These are phyloP conservation scores for Xylariaceae sp. DNA, from an alignment of 2,329 filamentous ascomycete species.

Conservation along the genomic window DNA sequence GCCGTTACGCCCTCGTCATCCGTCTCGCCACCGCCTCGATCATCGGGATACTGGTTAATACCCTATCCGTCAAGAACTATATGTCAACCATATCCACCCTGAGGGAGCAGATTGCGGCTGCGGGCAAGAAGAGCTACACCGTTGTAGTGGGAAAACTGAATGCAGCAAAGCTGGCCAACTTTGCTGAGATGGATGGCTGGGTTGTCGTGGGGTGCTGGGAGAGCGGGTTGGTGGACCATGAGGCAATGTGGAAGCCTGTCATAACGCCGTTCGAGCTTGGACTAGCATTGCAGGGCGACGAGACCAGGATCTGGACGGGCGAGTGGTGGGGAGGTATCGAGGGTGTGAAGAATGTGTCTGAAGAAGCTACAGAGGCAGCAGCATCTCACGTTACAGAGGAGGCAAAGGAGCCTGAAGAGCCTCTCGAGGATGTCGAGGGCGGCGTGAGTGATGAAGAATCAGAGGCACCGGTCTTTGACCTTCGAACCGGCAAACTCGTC, in stretches of 20 bases:
- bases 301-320: constrained; percentile 76
- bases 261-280: constrained; percentile 93
- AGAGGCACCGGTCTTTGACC: constrained; percentile 84
- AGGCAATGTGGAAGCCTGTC: constrained; percentile 82
- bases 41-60: constrained; percentile 94
- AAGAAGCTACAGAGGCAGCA: constrained; percentile 22
- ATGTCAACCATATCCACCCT: constrained; percentile 73
- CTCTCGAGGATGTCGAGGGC: constrained; percentile 30
- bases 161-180: constrained; percentile 92
- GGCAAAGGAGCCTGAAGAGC: constrained; percentile 9
- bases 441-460: constrained; percentile 63
- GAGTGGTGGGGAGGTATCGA: constrained; percentile 89
- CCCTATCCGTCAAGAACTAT: constrained; percentile 87
- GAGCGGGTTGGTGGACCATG: constrained; percentile 84
- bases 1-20: constrained; percentile 84
- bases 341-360: constrained; percentile 48
- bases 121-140: constrained; percentile 92
- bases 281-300: constrained; percentile 70
- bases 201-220: constrained; percentile 98
- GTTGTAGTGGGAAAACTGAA: constrained; percentile 97
- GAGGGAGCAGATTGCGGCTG: constrained; percentile 65
- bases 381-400: constrained; percentile 7
- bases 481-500: constrained; percentile 80
- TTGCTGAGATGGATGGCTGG: constrained; percentile 92
- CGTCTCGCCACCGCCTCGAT: constrained; percentile 75